phyloP scores from a whole-genome alignment of 2,329 filamentous ascomycete species.

The Tetracladium maxilliforme region DNA sequence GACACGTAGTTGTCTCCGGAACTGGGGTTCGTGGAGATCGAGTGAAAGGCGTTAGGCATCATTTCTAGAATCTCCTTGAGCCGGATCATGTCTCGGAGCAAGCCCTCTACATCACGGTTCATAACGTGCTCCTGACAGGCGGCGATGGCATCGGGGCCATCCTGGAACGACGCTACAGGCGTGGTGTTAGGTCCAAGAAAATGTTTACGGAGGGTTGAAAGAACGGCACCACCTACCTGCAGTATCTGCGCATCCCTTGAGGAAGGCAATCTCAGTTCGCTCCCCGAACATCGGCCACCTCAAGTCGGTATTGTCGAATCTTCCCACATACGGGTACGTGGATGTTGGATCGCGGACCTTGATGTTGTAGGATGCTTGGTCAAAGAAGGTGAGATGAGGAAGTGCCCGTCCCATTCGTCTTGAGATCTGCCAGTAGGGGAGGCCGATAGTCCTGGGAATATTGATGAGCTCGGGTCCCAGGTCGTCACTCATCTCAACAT shows the following conservation, averaged over 20 bases:
- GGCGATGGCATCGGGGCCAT: slow-evolving; percentile 33
- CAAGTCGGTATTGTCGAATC: slow-evolving; percentile 37
- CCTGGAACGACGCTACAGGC: slow-evolving; percentile 34
- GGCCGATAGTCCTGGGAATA: slow-evolving; percentile 30
- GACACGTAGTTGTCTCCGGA: slow-evolving; percentile 34
- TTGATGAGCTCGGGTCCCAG: slow-evolving; percentile 31
- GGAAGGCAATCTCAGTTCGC: slow-evolving; percentile 32
- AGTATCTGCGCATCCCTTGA: slow-evolving; percentile 32
- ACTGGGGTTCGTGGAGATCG: slow-evolving; percentile 35
- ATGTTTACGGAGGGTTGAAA: slow-evolving; percentile 1
- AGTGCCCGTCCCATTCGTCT: slow-evolving; percentile 34
- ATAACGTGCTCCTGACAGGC: slow-evolving; percentile 38
- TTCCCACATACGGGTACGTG: slow-evolving; percentile 30
- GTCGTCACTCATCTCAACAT: slow-evolving; percentile 31
- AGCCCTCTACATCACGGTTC: slow-evolving; percentile 32
- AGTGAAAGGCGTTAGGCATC: slow-evolving; percentile 37
- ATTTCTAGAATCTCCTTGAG: slow-evolving; percentile 36
- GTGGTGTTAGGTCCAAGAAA: too few species aligned
- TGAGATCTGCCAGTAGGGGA: slow-evolving; percentile 34
- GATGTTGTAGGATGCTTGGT: slow-evolving; percentile 37
- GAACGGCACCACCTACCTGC: slow-evolving; percentile 13
- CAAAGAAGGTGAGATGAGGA: slow-evolving; percentile 35
- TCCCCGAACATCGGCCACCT: slow-evolving; percentile 39
- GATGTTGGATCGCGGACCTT: slow-evolving; percentile 31
- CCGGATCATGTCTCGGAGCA: slow-evolving; percentile 31